Evolutionary conservation across 768 basidiomycete species (phyloP), one percentile per base, ranked within the genome.

Genomic region (Phanerochaete sordida): DNA sequence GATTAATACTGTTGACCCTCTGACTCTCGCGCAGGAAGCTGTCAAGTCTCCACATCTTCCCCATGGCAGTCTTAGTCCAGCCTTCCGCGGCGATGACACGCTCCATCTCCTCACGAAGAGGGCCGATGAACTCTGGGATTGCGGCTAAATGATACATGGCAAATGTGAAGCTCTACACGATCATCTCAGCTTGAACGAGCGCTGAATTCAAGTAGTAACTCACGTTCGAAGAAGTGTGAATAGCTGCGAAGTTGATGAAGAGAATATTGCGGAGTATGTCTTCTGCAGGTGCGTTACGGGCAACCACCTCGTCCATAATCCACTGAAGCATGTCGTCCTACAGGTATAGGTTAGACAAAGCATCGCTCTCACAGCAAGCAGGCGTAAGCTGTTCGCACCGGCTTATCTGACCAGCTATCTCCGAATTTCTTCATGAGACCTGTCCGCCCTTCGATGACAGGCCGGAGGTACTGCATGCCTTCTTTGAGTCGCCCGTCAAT

Each of bases 11-110:
- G 33, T 66, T 61, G 5, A 70, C 1, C 2, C 73, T 62, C 55
- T 66, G 66, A 2, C 65, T 66, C 58, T 76, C 75, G 49, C 65
- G 65, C 44, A 76, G 39, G 64, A 76, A 73, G 56, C 74, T 74
- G 60, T 76, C 75, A 13, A 75, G 19, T 56, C 70, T 73, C 50
- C 57, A 62, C 72, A 73, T 72, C 47, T 65, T 68, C 12, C 52
- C 57, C 30, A 73, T 46, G 2, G 69, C 64, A 4, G 51, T 60
- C 57, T 73, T 74, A 2, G 68, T 66, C 74, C 60, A 58, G 9
- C 35, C 47, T 21, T 50, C 57, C 3, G 30, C 13, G 7, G 46
- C 28, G 19, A 58, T 23, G n/a, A 35, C 24, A n/a, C 47, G 31
- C 26, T 71, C 69, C 19, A 73, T 64, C 47, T 75, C 74, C 39